Evolutionary conservation across 768 basidiomycete species (phyloP), one percentile per base, ranked within the genome.

Genomic region (Cubamyces sp.): DNA sequence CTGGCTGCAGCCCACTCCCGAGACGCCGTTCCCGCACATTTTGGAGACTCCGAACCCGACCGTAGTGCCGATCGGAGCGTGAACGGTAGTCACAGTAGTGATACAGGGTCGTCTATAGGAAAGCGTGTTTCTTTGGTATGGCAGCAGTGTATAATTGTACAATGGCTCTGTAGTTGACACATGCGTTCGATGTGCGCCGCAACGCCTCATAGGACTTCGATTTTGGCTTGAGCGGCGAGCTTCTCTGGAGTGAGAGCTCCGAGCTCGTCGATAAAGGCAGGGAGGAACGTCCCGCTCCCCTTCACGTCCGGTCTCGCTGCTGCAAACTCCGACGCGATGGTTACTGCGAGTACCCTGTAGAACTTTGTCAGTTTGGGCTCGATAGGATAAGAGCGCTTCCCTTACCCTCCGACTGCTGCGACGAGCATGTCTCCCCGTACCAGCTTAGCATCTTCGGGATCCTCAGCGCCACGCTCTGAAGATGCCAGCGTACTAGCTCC

Each of bases 1-100:
- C 71, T 97, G 96, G 96, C 77, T 98, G 60, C 96, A 98, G 72
- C 94, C 96, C 1, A 94, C 94, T 3, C 65, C 77, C 11, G 83
- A 79, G 14, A 89, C 92, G 88, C 92, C 95, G 1, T 97, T 98
- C 75, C 82, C 86, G 25, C 81, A 75, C 64, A 75, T 91, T 25
- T 69, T 91, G 7, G 73, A 76, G 40, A 59, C 56, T 1, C 74
- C 74, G 34, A 74, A 73, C 56, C 47, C 62, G 1, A 64, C 55
- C 15, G 60, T 69, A 3, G 61, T 70, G 18, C 48, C 59, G 4
- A 59, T 68, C 12, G 64, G 60, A n/a, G 68, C 57, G 14, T 68
- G 54, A 59, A 25, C 3, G 16, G 26, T 18, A 21, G 16, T 21
- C 14, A 41, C 30, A 26, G 14, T 11, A 11, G 9, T 34, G 9